Percentiles rank a stretch among this genome's conserved stretches.
phyloP scores from a whole-genome alignment of 345 rosid genomes.

The Arabis alpina region DNA sequence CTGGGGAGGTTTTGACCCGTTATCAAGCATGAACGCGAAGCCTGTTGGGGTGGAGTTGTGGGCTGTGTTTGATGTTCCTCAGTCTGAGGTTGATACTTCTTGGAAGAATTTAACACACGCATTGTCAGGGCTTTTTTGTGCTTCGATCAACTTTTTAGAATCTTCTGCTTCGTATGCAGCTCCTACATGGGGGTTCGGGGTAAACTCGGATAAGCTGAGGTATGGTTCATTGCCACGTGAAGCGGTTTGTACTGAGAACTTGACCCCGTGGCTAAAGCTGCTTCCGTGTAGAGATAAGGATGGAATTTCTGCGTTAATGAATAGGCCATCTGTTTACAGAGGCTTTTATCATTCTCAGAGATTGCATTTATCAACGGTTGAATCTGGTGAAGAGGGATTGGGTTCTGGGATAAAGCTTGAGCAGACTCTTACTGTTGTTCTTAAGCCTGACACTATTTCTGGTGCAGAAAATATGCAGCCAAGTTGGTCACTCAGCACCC shows the following conservation, averaged over 20 bases:
- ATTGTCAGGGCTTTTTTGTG: conserved; percentile 94
- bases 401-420: conserved; percentile 65
- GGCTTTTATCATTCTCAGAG: conserved; percentile 95
- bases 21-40: conserved; percentile 87
- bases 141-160: conserved; percentile 90
- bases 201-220: conserved; percentile 63
- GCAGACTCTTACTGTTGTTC: conserved; percentile 85
- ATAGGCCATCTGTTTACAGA: conserved; percentile 88
- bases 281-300: conserved; percentile 97
- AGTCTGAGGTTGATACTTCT: conserved; percentile 67
- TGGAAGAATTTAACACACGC: conserved; percentile 93
- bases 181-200: conserved; percentile 80
- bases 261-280: conserved; percentile 97
- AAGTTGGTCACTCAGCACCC: conserved; percentile 81
- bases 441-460: conserved; percentile 60
- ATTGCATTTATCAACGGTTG: conserved; percentile 60
- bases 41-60: conserved; percentile 97
- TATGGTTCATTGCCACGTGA: conserved; percentile 95
- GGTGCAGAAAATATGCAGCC: conserved; percentile 57
- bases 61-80: conserved; percentile 92
- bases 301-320: conserved; percentile 77
- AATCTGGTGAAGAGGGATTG: conserved; percentile 47
- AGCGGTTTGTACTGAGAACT: conserved; percentile 97
- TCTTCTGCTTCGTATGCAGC: conserved; percentile 76
- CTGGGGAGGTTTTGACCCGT: conserved; percentile 96